A percentile compares a stretch with the other conserved stretches of the same genome.
Evolutionary conservation across 164 flowering plant species (phyloP).

Genomic region (Amborella trichopoda): DNA sequence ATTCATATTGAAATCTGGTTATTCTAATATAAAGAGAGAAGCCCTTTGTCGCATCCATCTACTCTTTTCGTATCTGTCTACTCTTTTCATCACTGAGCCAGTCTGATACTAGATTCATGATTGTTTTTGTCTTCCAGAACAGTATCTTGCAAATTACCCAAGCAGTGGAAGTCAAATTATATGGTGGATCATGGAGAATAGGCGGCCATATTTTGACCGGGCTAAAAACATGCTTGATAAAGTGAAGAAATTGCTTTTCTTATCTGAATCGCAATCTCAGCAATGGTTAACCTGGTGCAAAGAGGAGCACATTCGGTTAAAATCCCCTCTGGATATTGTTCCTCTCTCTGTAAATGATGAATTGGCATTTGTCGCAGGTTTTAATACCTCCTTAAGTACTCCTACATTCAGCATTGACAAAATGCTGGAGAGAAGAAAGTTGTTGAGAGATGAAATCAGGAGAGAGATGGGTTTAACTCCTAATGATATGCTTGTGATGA

Average conservation of each 20-base stretch:
- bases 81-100: too few species aligned
- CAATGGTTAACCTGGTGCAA: constrained; percentile 92
- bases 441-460: constrained; percentile 61
- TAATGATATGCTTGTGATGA: constrained; percentile 68
- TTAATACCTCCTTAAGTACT: constrained; percentile 67
- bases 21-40: not conserved
- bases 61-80: too few species aligned
- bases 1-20: not conserved
- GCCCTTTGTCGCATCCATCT: not conserved
- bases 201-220: constrained; percentile 81
- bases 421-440: constrained; percentile 59
- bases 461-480: constrained; percentile 83
- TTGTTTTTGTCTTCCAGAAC: constrained; percentile 39
- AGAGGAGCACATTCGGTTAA: constrained; percentile 75
- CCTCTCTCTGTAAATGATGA: constrained; percentile 94
- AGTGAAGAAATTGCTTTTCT: constrained; percentile 71
- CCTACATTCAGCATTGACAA: constrained; percentile 53
- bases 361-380: constrained; percentile 90
- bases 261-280: constrained; percentile 71
- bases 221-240: constrained; percentile 56
- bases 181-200: constrained; percentile 99
- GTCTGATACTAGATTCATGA: too few species aligned
- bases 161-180: constrained; percentile 74
- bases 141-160: constrained; percentile 51
- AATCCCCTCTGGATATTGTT: constrained; percentile 42